A percentile compares a stretch with the other conserved stretches of the same genome.
phyloP scores from a whole-genome alignment of 306 rosid species.

The Dicorynia guianensis region DNA sequence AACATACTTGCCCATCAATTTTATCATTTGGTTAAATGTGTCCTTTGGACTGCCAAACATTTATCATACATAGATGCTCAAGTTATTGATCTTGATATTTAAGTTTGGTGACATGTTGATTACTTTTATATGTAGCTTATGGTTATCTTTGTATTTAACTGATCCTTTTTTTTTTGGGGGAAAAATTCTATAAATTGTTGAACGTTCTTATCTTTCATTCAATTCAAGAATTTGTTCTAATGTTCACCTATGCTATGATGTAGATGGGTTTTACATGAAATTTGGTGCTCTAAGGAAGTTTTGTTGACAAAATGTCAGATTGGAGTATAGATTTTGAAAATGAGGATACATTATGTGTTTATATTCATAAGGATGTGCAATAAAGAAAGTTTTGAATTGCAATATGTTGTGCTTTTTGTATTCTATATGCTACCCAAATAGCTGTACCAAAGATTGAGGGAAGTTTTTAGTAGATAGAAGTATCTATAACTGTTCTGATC shows the following conservation, averaged over 20 bases:
- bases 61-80: conserved; percentile 5
- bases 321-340: conserved; percentile 19
- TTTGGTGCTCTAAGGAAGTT: conserved; percentile 33
- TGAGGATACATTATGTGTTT: conserved; percentile 24
- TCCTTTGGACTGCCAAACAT: conserved; percentile 16
- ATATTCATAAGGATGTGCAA: background rate
- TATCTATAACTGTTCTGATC: conserved; percentile 29
- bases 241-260: conserved; percentile 10
- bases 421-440: conserved; percentile 20
- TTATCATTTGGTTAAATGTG: conserved; percentile 24
- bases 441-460: conserved; percentile 23
- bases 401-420: conserved; percentile 5
- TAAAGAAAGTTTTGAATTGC: conserved; percentile 10
- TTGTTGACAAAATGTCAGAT: conserved; percentile 17
- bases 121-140: conserved; percentile 26
- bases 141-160: conserved; percentile 17
- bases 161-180: background rate
- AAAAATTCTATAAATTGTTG: background rate
- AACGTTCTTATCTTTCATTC: conserved; percentile 26
- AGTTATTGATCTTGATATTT: conserved; percentile 21
- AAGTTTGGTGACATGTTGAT: background rate
- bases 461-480: conserved; percentile 31
- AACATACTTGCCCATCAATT: conserved; percentile 19
- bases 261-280: background rate
- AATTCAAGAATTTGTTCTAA: background rate